Conservation (phyloP, 768 basidiomycete species). For the Kwoniella mangroviensis region DNA sequence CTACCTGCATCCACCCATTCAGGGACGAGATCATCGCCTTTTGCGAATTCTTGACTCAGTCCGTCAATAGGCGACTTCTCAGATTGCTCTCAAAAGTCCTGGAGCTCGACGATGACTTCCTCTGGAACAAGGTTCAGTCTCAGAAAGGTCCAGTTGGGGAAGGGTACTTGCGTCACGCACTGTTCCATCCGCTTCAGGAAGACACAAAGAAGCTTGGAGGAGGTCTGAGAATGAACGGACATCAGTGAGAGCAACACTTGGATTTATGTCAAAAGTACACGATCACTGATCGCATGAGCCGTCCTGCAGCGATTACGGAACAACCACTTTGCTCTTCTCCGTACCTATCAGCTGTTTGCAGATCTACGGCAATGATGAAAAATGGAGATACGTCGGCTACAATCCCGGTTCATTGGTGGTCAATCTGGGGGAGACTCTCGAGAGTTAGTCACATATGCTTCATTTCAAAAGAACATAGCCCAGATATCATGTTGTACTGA, state of each 20-base stretch:
- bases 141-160: constrained; percentile 15
- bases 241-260: constrained; percentile 1
- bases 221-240: constrained; percentile 19
- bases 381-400: constrained; percentile 49
- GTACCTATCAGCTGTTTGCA: constrained; percentile 50
- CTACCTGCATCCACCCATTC: constrained; percentile 23
- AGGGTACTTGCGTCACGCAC: constrained; percentile 20
- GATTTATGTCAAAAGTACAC: neutral
- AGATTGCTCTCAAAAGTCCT: constrained; percentile 47
- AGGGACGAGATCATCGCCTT: constrained; percentile 30
- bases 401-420: constrained; percentile 46
- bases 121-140: constrained; percentile 44
- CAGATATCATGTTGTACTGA: neutral
- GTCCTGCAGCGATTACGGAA: constrained; percentile 39
- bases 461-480: neutral
- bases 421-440: constrained; percentile 51
- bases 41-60: constrained; percentile 14
- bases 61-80: constrained; percentile 40
- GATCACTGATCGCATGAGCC: neutral
- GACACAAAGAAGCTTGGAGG: constrained; percentile 5
- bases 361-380: constrained; percentile 43
- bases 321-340: constrained; percentile 45
- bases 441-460: constrained; percentile 23
- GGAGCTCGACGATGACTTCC: constrained; percentile 46
- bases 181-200: constrained; percentile 14